Evolutionary conservation across 1,284 basidiomycete species (phyloP), one percentile per base, ranked within the genome.

Genomic region (Ceratobasidium papillatum): DNA sequence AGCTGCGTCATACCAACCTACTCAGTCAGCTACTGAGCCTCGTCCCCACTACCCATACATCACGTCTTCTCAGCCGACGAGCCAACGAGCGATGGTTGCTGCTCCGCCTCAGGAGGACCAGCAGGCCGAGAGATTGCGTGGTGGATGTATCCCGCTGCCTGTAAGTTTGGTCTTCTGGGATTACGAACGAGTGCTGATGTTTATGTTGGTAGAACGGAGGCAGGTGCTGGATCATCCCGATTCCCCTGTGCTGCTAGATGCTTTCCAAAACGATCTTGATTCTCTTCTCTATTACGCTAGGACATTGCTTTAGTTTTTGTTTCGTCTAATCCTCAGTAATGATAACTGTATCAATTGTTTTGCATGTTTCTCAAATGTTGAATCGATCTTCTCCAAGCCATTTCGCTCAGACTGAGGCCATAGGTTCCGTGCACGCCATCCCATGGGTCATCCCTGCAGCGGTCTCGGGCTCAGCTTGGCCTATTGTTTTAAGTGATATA

Each of bases 161-260:
- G 68, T 71, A 38, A 59, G 68, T 71, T 19, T 11, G 32, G 25
- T 66, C 22, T 36, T 36, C 45, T n/a, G 27, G 22, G 27, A 22
- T 19, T 17, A 4, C 47, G 27, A 54, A 17, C 25, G 17, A 12
- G 14, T 32, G 43, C 25, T 63, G 61, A 63, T 25, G 22, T 3
- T 2, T 14, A 30, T 22, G 14, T 58, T 36, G 12, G n/a, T 22
- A 68, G 65, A 56, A 56, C 51, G 65, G 65, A 54, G 65, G 65
- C 32, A 32, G 65, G 51, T 68, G 65, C 27, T 68, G 65, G 65
- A 68, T 68, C 36, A 68, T 68, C 38, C 65, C 65, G n/a, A 68
- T 68, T 36, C 65, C 65, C n/a, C 36, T 51, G n/a, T 68, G 65
- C 65, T 68, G 65, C 65, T 68, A 68, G 30, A 56, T 38, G 12